A percentile compares a stretch with the other conserved stretches of the same genome.
Conservation (phyloP, 768 basidiomycete genomes). For the Phylloporus arenicola region DNA sequence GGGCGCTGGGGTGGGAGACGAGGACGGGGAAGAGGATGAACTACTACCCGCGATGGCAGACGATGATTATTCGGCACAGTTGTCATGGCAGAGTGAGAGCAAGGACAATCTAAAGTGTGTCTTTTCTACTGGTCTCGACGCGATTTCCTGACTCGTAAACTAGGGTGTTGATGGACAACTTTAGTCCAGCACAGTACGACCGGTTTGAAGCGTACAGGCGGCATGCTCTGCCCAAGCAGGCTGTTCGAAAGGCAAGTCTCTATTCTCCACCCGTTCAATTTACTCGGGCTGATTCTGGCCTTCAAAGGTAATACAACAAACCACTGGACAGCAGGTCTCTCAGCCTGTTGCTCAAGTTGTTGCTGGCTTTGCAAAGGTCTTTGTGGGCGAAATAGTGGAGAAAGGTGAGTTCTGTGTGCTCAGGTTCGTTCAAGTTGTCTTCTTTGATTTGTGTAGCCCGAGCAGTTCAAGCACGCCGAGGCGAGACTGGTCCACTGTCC, state of each 20-base stretch:
- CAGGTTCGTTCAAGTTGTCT: neutral
- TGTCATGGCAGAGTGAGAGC: constrained; percentile 81
- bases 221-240: constrained; percentile 77
- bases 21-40: constrained; percentile 75
- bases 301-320: constrained; percentile 74
- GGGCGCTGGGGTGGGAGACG: constrained; percentile 24
- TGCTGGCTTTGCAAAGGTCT: constrained; percentile 86
- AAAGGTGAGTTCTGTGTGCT: constrained; percentile 47
- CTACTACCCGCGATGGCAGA: constrained; percentile 81
- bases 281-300: neutral
- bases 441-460: constrained; percentile 47
- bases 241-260: constrained; percentile 63
- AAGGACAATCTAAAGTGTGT: constrained; percentile 80
- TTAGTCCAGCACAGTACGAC: constrained; percentile 78
- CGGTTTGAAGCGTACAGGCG: constrained; percentile 85
- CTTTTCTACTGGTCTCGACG: constrained; percentile 1
- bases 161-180: constrained; percentile 86
- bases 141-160: neutral
- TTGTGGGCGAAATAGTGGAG: constrained; percentile 89
- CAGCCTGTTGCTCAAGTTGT: constrained; percentile 85
- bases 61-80: constrained; percentile 80
- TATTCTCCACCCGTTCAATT: neutral
- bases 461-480: constrained; percentile 62
- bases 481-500: constrained; percentile 73
- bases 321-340: constrained; percentile 74